Conservation (phyloP, 306 rosid species). For the Cicer pinnatifidum region DNA sequence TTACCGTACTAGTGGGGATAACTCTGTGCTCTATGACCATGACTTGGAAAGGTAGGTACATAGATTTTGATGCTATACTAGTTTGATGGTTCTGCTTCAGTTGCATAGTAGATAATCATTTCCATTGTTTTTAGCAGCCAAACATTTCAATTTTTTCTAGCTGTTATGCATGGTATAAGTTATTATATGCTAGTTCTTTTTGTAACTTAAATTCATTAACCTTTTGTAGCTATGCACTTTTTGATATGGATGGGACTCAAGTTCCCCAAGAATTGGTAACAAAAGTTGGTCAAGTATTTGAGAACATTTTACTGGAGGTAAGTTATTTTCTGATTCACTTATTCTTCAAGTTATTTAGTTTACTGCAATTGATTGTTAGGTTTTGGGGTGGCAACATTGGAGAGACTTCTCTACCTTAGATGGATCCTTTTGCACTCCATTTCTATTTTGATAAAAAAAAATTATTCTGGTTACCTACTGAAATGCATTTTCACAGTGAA, state of each 20-base stretch:
- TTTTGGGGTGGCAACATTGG: neutral
- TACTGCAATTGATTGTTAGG: neutral
- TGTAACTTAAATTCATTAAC: slow-evolving; percentile 31
- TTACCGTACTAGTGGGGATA: slow-evolving; percentile 91
- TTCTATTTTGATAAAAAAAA: neutral
- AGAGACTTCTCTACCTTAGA: neutral
- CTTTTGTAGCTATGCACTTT: slow-evolving; percentile 82
- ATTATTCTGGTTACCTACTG: slow-evolving; percentile 2
- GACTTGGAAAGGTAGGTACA: slow-evolving; percentile 76
- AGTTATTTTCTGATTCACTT: slow-evolving; percentile 29
- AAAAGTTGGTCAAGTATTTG: slow-evolving; percentile 80
- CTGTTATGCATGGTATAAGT: neutral
- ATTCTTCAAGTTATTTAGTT: slow-evolving; percentile 11
- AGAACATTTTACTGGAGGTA: slow-evolving; percentile 75
- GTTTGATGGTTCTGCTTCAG: neutral
- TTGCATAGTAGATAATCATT: neutral
- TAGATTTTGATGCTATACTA: neutral
- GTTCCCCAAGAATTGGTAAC: slow-evolving; percentile 90
- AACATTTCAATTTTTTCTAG: neutral
- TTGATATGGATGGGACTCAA: slow-evolving; percentile 90
- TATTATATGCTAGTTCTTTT: slow-evolving; percentile 16
- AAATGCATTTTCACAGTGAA: neutral
- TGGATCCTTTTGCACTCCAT: neutral
- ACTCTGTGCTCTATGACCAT: slow-evolving; percentile 91
- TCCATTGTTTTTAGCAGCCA: slow-evolving; percentile 1